Evolutionary conservation across 805 yeast genomes (phyloP).

Genomic region (Candida namnaoensis): DNA sequence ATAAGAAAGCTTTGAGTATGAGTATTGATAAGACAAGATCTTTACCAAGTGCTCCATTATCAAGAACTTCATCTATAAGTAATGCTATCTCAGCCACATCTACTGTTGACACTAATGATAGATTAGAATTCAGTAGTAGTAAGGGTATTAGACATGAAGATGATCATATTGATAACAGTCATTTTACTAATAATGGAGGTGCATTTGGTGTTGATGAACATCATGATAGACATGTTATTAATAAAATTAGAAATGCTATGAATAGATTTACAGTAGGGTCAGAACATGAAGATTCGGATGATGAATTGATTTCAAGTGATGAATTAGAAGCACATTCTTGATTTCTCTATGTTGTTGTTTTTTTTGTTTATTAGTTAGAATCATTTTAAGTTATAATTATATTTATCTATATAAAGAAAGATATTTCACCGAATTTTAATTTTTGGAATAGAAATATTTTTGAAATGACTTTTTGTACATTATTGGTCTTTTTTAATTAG

Average conservation of each 20-base stretch:
- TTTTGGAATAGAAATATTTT: too few species aligned
- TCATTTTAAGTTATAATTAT: too few species aligned
- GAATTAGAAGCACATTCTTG: conserved; percentile 44
- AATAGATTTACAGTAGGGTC: conserved; percentile 17
- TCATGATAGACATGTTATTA: conserved; percentile 20
- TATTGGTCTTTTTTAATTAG: too few species aligned
- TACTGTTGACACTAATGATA: conserved; percentile 8
- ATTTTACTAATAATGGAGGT: neutral
- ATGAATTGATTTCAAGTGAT: conserved; percentile 35
- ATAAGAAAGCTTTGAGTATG: conserved; percentile 22
- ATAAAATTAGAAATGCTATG: conserved; percentile 34
- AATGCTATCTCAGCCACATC: conserved; percentile 3
- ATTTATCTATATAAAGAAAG: too few species aligned
- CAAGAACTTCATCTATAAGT: conserved; percentile 11
- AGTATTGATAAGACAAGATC: conserved; percentile 9
- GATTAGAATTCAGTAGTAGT: conserved; percentile 2
- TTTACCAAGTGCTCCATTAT: conserved; percentile 9
- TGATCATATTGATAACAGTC: too few species aligned
- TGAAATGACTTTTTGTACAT: too few species aligned
- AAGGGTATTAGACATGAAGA: conserved; percentile 9
- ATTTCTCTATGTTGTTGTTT: neutral
- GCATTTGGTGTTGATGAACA: conserved; percentile 11
- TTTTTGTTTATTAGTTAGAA: neutral
- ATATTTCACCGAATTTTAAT: too few species aligned
- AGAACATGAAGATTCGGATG: conserved; percentile 27